Percentiles rank a stretch among this genome's conserved stretches.
phyloP scores from a whole-genome alignment of 345 rosid genomes.

The Syzygium aqueum region DNA sequence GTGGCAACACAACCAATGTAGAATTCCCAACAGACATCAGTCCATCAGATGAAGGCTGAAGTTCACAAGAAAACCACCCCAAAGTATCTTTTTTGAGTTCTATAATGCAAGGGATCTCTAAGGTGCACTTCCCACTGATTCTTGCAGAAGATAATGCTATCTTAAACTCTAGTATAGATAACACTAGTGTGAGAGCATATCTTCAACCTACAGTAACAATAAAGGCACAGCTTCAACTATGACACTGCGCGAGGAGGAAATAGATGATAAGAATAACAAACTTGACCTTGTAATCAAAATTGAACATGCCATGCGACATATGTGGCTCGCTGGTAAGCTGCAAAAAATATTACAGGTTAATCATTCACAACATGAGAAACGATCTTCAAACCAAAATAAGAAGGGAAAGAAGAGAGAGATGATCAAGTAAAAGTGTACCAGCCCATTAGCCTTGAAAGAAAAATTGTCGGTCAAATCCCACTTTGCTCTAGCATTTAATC shows the following conservation, averaged over 20 bases:
- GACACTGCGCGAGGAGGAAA: not conserved
- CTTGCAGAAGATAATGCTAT: not conserved
- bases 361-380: not conserved
- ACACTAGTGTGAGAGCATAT: not conserved
- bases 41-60: not conserved
- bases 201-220: not conserved
- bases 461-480: slow-evolving; percentile 79
- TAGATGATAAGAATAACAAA: not conserved
- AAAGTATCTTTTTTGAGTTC: not conserved
- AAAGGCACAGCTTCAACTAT: not conserved
- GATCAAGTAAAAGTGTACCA: slow-evolving; percentile 24
- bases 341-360: slow-evolving; percentile 8
- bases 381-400: not conserved
- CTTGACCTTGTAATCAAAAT: slow-evolving; percentile 88
- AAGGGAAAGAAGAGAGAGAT: not conserved
- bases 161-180: not conserved
- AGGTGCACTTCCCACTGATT: not conserved
- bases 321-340: slow-evolving; percentile 86
- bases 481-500: slow-evolving; percentile 78
- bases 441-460: slow-evolving; percentile 77
- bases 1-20: not conserved
- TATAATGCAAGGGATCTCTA: not conserved
- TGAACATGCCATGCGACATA: slow-evolving; percentile 76
- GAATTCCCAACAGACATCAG: not conserved
- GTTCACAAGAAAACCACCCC: not conserved